Evolutionary conservation across 768 basidiomycete species (phyloP), one percentile per base, ranked within the genome.

Genomic region (Clitopilus hobsonii): DNA sequence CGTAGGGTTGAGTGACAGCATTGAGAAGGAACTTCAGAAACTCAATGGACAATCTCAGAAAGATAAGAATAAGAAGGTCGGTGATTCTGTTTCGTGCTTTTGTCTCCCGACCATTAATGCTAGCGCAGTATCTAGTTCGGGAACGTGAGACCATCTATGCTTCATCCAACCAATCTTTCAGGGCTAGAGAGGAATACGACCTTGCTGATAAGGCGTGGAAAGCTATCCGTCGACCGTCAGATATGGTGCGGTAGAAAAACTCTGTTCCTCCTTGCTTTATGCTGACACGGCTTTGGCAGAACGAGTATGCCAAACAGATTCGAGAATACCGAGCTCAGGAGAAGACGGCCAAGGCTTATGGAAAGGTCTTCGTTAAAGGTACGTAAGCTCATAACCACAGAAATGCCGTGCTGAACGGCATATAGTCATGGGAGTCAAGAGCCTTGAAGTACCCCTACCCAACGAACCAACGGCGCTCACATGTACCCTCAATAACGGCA

Each of bases 341-440:
- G 38, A 88, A 87, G 57, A 74, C 81, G 11, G 88, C 87, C 38
- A 95, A 93, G 63, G 81, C 86, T 0, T 85, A 89, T 54, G 95
- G 94, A 48, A 98, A 97, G 62, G 89, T 98, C 22, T 98, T 98
- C 62, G 91, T 98, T 51, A 89, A 89, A 79, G 91, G 94, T 87
- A 57, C 55, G 78, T 67, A 16, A 38, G 41, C 28, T 22, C 28
- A 18, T 30, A 55, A 23, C 25, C 24, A 18, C 30, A n/a, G 58
- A 25, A 56, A 23, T 53, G 7, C 49, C 48, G 28, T 14, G n/a
- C 22, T 49, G 54, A 49, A 52, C n/a, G 27, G 1, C 18, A 24
- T 38, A 25, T 61, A 96, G 95, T 98, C 22, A 67, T 91, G 28
- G 85, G 86, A 29, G 78, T 94, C 55, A 88, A 82, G 61, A 81